phyloP scores from a whole-genome alignment of 345 rosid species.

The Iberis pinnata region DNA sequence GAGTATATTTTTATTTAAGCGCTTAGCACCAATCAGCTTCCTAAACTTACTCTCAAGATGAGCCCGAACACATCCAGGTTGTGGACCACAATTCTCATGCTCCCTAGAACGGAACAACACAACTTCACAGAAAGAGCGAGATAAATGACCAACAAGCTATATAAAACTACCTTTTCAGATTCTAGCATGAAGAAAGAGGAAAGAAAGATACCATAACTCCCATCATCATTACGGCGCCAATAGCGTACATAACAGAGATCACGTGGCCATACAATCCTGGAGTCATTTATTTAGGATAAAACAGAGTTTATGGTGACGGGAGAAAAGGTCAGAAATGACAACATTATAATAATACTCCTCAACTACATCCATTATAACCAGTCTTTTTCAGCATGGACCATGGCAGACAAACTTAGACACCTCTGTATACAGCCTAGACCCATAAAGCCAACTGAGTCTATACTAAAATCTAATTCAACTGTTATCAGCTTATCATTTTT shows the following conservation, averaged over 20 bases:
- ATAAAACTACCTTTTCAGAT: constrained; percentile 10
- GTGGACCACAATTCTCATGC: constrained; percentile 91
- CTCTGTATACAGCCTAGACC: constrained; percentile 3
- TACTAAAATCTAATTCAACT: neutral
- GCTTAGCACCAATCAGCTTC: constrained; percentile 9
- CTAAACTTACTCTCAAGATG: constrained; percentile 82
- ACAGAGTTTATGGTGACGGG: neutral
- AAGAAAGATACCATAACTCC: constrained; percentile 77
- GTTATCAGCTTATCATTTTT: constrained; percentile 1
- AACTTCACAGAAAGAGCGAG: constrained; percentile 54
- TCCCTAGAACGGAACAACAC: constrained; percentile 97
- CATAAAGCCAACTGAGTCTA: neutral
- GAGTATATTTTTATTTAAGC: neutral
- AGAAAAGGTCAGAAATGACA: too few species aligned
- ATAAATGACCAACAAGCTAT: constrained; percentile 21
- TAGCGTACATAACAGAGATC: constrained; percentile 98
- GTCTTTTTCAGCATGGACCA: constrained; percentile 1
- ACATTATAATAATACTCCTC: neutral
- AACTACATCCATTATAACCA: neutral
- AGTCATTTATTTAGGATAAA: constrained; percentile 17
- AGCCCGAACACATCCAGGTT: constrained; percentile 95
- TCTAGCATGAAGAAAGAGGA: constrained; percentile 13
- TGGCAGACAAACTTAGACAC: constrained; percentile 2
- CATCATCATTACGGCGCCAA: constrained; percentile 99
- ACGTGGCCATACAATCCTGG: constrained; percentile 97